Evolutionary conservation across 441 rosid species (phyloP).

Genomic region (Eruca vesicaria): DNA sequence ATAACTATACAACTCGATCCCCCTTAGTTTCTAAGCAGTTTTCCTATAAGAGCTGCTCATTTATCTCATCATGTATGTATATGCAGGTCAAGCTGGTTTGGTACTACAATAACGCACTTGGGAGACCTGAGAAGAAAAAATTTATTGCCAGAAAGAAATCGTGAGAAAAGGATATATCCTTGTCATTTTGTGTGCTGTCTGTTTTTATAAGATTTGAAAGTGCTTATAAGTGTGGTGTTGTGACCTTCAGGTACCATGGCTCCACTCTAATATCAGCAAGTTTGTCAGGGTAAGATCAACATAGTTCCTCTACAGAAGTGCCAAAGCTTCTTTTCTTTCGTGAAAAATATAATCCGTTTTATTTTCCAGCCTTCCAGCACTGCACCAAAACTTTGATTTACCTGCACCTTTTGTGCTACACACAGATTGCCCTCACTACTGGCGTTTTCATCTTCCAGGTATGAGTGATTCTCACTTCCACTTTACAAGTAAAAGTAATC

Average conservation of each 20-base stretch:
- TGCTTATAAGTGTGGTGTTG: conserved; percentile 2
- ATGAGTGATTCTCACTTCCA: conserved; percentile 8
- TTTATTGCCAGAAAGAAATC: conserved; percentile 78
- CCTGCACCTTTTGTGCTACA: conserved; percentile 95
- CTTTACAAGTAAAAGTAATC: neutral
- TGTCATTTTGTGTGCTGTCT: neutral
- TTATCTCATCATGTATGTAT: neutral
- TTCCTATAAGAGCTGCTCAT: neutral
- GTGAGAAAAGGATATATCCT: conserved; percentile 35
- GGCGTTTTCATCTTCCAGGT: conserved; percentile 97
- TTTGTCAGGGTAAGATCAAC: conserved; percentile 73
- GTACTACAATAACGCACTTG: conserved; percentile 89
- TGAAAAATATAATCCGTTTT: neutral
- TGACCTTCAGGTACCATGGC: conserved; percentile 77
- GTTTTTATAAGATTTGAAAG: neutral
- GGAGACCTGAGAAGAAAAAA: conserved; percentile 77
- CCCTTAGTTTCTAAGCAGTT: neutral
- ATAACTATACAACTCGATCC: neutral
- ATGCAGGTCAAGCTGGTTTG: conserved; percentile 80
- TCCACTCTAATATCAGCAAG: conserved; percentile 94
- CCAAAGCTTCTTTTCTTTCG: conserved; percentile 1
- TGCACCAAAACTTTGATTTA: conserved; percentile 93
- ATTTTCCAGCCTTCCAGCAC: conserved; percentile 67
- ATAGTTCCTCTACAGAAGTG: neutral
- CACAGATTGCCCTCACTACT: conserved; percentile 98